Evolutionary conservation across 2,329 filamentous ascomycete species (phyloP), one percentile per base, ranked within the genome.

Genomic region (Cladosporium austrohemisphaericum): DNA sequence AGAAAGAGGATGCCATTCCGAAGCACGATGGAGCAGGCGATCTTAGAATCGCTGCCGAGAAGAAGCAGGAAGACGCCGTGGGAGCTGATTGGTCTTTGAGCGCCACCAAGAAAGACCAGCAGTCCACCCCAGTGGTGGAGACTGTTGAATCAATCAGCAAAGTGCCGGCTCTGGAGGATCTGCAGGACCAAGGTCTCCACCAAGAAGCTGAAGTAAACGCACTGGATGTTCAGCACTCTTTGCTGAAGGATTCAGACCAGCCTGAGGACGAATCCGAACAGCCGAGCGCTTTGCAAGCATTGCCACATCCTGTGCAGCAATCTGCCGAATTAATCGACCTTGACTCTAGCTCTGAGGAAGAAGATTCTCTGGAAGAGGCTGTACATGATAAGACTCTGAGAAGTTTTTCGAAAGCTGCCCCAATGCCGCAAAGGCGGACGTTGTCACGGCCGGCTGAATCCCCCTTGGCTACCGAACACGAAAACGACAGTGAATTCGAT

Each of bases 261-360:
- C 25, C 25, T 26, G 25, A 26, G 11, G 25, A 26, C 11, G 25
- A 26, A n/a, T n/a, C n/a, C n/a, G n/a, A n/a, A n/a, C n/a, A n/a
- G n/a, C n/a, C n/a, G n/a, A n/a, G n/a, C n/a, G n/a, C n/a, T n/a
- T n/a, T n/a, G n/a, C n/a, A n/a, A n/a, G n/a, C n/a, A n/a, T n/a
- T n/a, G n/a, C n/a, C n/a, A n/a, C n/a, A n/a, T n/a, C 8, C 36
- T 14, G 9, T 7, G 1, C 14, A 33, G 7, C 10, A 20, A 22
- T 19, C 41, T 20, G 44, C 49, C 7, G 53, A 55, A 35, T 52
- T 57, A 13, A 55, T 60, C 31, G 54, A 60, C 48, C 57, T 65
- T 52, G 54, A 54, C 13, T 58, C 55, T 37, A 55, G 59, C 40
- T 48, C 47, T 16, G 55, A 57, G 41, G 52, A 51, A 23, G 54